Conservation (phyloP, 495 filamentous ascomycete genomes). For the Neurospora discreta region DNA sequence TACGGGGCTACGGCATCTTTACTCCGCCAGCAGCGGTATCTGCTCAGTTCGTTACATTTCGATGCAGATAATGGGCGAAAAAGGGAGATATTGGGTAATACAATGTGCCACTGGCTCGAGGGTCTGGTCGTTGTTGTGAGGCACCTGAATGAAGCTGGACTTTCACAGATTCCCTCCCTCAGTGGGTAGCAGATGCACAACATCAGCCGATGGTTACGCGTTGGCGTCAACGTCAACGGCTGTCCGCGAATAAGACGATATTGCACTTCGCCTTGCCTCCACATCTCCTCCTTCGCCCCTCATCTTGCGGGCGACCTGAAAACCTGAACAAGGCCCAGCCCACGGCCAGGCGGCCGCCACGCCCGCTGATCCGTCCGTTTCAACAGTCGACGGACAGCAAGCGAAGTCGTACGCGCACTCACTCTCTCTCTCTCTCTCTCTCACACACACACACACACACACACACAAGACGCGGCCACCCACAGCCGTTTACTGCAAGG, state of each 20-base stretch:
- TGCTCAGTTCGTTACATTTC: neutral
- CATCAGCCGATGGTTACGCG: too few species aligned
- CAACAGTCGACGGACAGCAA: neutral
- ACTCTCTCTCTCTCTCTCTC: too few species aligned
- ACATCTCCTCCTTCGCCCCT: neutral
- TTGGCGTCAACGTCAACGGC: neutral
- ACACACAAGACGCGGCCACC: neutral
- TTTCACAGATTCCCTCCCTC: too few species aligned
- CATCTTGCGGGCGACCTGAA: neutral
- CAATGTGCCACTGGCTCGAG: too few species aligned
- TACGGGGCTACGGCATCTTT: neutral
- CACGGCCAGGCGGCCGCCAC: neutral
- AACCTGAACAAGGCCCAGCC: neutral
- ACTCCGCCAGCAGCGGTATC: neutral
- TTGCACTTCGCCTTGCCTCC: neutral
- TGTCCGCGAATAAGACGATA: neutral
- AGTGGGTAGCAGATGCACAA: too few species aligned
- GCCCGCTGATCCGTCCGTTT: neutral
- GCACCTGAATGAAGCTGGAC: too few species aligned
- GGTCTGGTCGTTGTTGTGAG: too few species aligned
- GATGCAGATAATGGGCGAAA: neutral
- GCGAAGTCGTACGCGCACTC: neutral
- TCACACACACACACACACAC: neutral
- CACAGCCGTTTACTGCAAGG: neutral
- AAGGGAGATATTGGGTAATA: too few species aligned